Evolutionary conservation across 305 asterid genomes (phyloP), one percentile per base, ranked within the genome.

Genomic region (Plantago coronopus): DNA sequence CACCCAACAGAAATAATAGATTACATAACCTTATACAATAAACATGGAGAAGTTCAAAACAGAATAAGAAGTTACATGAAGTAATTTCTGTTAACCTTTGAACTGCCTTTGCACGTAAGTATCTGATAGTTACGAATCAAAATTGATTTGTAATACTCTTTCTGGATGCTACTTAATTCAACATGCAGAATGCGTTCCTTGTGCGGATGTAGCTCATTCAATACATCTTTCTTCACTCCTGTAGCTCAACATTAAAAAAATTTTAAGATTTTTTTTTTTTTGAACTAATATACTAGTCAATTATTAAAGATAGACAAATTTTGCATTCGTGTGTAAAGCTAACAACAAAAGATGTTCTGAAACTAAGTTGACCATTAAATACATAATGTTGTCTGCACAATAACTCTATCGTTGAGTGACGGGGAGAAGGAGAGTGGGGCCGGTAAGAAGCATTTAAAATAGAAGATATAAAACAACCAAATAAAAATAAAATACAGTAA

Each of bases 141-240:
- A 61, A 94, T 90, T 23, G 99, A 96, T 72, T 87, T 89, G 79
- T 94, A 94, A 65, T 94, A 90, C 69, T 94, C 99, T 73, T 89
- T 90, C 80, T 94, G 99, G 80, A 63, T 81, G 83, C 80, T 86
- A 77, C 97, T 89, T 78, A 94, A 78, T 63, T 94, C 99, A 14
- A 94, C 95, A 53, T 95, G 99, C 65, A 94, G 66, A 74, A 94
- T 90, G 68, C 87, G 86, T 82, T 94, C 99, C 71, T 80, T 94
- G 79, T 94, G 90, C 40, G 97, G 99, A 60, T 95, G 97, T 29
- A 94, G 64, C 62, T 94, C 96, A 72, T 86, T 89, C 96, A 87
- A 79, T 67, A 90, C 99, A 78, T 94, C 99, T 73, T 87, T 94
- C 80, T 94, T 94, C 63, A 91, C 81, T 79, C 97, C 99, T 94